A percentile compares a stretch with the other conserved stretches of the same genome.
Conservation (phyloP, 306 rosid species). For the Lathyrus tuberosus region DNA sequence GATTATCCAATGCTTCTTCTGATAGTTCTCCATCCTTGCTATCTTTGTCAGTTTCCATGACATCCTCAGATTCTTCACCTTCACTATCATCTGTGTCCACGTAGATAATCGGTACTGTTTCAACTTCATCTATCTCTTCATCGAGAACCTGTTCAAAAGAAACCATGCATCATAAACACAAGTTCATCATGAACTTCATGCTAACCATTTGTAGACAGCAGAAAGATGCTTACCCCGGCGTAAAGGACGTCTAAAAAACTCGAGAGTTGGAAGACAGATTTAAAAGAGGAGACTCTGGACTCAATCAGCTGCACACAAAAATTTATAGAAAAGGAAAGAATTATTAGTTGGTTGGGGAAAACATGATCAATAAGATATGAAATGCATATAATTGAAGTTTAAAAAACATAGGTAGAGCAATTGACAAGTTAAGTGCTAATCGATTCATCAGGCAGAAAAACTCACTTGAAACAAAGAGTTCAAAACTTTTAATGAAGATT, state of each 20-base stretch:
- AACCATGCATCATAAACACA: constrained; percentile 12
- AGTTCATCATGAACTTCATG: background rate
- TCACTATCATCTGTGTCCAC: constrained; percentile 72
- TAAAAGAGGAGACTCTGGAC: constrained; percentile 73
- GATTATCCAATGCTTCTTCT: constrained; percentile 48
- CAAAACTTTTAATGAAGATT: constrained; percentile 68
- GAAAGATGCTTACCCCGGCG: constrained; percentile 53
- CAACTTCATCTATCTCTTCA: constrained; percentile 53
- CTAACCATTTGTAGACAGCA: constrained; percentile 8
- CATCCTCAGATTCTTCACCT: constrained; percentile 58
- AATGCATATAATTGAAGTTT: constrained; percentile 4
- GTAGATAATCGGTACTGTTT: constrained; percentile 51
- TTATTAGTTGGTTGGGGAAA: constrained; percentile 2
- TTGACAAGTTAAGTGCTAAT: constrained; percentile 18
- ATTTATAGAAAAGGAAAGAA: background rate
- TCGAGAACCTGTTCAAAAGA: constrained; percentile 54
- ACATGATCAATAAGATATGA: constrained; percentile 28
- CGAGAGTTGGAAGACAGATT: constrained; percentile 68
- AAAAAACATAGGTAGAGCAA: constrained; percentile 3
- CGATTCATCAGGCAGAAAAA: constrained; percentile 25
- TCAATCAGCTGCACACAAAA: constrained; percentile 68
- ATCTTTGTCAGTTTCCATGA: constrained; percentile 71
- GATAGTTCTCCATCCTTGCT: constrained; percentile 44
- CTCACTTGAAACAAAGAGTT: constrained; percentile 83
- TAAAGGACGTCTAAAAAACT: constrained; percentile 65